Base-by-base conservation (phyloP, 2,329 filamentous ascomycete genomes). In the Pestalotiopsis sp. region DNA sequence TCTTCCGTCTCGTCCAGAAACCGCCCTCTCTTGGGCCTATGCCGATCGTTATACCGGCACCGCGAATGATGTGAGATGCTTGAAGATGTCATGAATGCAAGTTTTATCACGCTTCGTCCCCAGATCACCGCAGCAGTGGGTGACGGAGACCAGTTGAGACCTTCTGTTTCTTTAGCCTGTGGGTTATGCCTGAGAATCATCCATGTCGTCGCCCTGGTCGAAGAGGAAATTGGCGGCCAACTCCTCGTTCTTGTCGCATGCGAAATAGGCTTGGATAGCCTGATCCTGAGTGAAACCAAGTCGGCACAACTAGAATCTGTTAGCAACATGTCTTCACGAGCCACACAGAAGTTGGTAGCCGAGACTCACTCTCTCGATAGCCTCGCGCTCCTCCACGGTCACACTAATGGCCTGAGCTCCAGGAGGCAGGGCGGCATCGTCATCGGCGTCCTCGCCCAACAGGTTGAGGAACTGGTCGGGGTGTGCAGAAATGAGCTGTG, bases 241-340 rank as follows among this genome's bases (percentile, higher is more conserved):
- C 81, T 99, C 96, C 82, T 99, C 96, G 80, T 99, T 98, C 88
- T 98, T 99, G 82, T 99, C 96, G 81, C 96, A 99, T 40, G 96
- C 96, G 78, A 99, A 99, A 83, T 98, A 99, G 30, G 96, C 96
- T 82, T 99, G 95, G 73, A 98, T 97, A 64, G 96, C 96, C 74
- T 94, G 89, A 74, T 98, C 94, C 69, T 94, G 91, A 75, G 95
- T 90, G 79, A 99, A 99, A 44, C 96, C 96, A 58, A 99, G 90
- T 71, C 92, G 92, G 82, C 94, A 97, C 77, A 99, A 86, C 93
- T 97, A 64, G 9, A 72, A 65, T 40, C 65, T 48, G 57, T 60
- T 60, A 62, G 64, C 58, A 9, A 72, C 57, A 71, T 55, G 38
- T 38, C 67, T 56, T 56, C 55, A 64, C 62, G 40, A n/a, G 26